Percentiles rank a stretch among this genome's conserved stretches.
These are phyloP conservation scores for Flaveria sonorensis DNA, from an alignment of 129 eudicot genomes.

Conservation along the genomic window DNA sequence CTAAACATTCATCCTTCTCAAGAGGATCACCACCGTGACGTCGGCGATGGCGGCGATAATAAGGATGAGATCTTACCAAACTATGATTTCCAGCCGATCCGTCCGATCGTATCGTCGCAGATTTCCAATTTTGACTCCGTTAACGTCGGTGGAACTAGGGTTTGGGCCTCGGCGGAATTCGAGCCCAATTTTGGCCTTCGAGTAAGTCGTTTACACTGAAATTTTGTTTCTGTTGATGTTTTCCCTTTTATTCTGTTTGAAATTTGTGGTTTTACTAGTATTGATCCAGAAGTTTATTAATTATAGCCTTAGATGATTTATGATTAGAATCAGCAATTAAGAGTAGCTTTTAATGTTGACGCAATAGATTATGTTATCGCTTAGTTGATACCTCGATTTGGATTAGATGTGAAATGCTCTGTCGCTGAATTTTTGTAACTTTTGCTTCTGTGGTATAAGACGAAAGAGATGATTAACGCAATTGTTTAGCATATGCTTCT, in stretches of 20 bases:
- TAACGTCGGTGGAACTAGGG: constrained; percentile 51
- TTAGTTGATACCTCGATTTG: background rate
- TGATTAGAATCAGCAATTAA: background rate
- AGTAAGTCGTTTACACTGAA: constrained; percentile 35
- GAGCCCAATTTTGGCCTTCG: constrained; percentile 49
- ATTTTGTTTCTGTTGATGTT: constrained; percentile 6
- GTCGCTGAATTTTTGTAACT: background rate
- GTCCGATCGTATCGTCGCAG: constrained; percentile 47
- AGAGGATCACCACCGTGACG: constrained; percentile 37
- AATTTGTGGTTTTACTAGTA: background rate
- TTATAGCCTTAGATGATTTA: constrained; percentile 3
- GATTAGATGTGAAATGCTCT: background rate
- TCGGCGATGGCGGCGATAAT: constrained; percentile 24
- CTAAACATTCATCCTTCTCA: constrained; percentile 46
- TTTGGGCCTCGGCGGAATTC: constrained; percentile 76
- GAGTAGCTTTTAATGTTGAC: background rate
- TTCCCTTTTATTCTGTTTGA: background rate
- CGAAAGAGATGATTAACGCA: background rate
- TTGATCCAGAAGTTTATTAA: constrained; percentile 9
- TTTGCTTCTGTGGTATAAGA: background rate
- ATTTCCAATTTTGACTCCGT: constrained; percentile 40
- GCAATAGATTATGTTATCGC: constrained; percentile 7
- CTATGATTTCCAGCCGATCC: constrained; percentile 89
- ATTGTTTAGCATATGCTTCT: constrained; percentile 2
- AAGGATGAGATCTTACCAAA: constrained; percentile 76